Evolutionary conservation across 352 stramenopile species (phyloP).

Genomic region (Phytopythium boreale): DNA sequence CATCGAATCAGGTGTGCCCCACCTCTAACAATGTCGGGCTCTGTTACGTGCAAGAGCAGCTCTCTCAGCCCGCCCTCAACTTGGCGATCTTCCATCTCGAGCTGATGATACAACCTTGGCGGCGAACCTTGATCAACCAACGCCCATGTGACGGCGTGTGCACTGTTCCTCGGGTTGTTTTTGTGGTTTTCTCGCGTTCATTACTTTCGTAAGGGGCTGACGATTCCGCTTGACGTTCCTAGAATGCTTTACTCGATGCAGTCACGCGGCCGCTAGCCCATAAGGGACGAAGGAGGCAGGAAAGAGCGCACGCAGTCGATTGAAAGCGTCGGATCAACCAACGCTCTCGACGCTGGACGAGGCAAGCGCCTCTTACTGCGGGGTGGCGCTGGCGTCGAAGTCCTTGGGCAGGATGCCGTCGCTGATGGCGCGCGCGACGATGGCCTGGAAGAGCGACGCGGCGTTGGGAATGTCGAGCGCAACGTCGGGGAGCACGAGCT

Average conservation of each 20-base stretch:
- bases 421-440: constrained; percentile 41
- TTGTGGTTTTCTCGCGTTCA: background rate
- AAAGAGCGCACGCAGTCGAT: background rate
- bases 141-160: too few relatives aligned
- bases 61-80: too few relatives aligned
- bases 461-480: constrained; percentile 69
- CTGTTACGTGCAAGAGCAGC: too few relatives aligned
- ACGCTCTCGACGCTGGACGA: background rate
- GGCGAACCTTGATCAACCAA: background rate
- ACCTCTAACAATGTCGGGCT: too few relatives aligned
- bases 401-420: constrained; percentile 39
- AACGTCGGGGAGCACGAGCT: constrained; percentile 58
- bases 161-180: background rate
- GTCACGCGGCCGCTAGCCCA: background rate
- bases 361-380: constrained; percentile 13
- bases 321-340: background rate
- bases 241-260: constrained; percentile 1
- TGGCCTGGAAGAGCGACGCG: constrained; percentile 35
- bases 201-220: background rate
- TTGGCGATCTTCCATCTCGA: background rate
- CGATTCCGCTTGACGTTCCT: background rate
- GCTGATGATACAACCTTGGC: background rate
- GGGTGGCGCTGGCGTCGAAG: constrained; percentile 40
- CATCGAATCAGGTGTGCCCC: too few relatives aligned
- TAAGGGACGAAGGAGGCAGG: background rate